These are phyloP conservation scores for Porpolomopsis calyptriformis DNA, from an alignment of 768 basidiomycete species.

Conservation along the genomic window DNA sequence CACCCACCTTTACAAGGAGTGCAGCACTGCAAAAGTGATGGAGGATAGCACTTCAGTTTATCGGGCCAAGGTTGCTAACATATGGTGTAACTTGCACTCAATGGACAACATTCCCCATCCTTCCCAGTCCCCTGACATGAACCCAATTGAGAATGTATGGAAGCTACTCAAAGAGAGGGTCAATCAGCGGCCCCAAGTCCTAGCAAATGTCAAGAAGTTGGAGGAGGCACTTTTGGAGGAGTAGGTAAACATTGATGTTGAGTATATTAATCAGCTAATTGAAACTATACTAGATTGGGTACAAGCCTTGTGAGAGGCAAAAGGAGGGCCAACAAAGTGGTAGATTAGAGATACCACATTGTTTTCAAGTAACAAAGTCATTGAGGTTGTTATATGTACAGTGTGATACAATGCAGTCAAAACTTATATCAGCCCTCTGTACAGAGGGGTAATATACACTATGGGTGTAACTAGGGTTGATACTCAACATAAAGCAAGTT, in stretches of 20 bases:
- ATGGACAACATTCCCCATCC: constrained; percentile 22
- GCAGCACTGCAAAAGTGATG: constrained; percentile 13
- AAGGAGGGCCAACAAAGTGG: constrained; percentile 7
- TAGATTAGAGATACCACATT: too few species aligned
- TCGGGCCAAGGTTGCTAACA: constrained; percentile 12
- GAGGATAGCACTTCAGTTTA: constrained; percentile 21
- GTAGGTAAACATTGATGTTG: constrained; percentile 6
- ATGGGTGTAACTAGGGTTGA: background rate
- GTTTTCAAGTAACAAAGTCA: too few species aligned
- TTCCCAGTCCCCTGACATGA: constrained; percentile 27
- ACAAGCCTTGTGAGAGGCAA: constrained; percentile 5
- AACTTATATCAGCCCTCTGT: too few species aligned
- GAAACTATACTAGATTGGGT: constrained; percentile 8
- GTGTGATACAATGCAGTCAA: too few species aligned
- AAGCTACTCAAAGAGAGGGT: constrained; percentile 17
- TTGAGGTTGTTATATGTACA: too few species aligned
- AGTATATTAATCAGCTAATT: constrained; percentile 4
- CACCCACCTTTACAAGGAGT: constrained; percentile 11
- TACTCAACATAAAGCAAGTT: background rate
- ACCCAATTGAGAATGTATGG: constrained; percentile 29
- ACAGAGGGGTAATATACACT: too few species aligned
- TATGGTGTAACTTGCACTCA: constrained; percentile 15
- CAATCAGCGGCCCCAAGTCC: background rate
- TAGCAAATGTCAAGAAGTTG: constrained; percentile 6
- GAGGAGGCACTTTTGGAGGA: constrained; percentile 7